Base-by-base conservation (phyloP, 1,139 yeast genomes). In the Kodamaea plutei region DNA sequence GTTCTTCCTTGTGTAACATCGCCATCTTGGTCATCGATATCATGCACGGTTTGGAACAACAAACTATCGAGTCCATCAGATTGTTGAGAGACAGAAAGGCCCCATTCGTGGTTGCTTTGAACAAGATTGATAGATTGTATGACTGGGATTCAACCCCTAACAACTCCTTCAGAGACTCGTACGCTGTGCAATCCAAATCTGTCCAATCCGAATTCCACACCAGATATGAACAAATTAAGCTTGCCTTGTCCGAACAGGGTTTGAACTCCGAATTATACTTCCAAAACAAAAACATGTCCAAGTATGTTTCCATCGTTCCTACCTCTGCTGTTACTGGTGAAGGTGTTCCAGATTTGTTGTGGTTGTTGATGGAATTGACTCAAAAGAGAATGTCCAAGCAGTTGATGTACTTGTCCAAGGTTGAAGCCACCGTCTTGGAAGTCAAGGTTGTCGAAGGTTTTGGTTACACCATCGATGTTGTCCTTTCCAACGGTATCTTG, bases 251-350 rank as follows among this genome's bases (percentile, higher is more conserved):
- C 37, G 98, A 93, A 68, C 98, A 93, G 66, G 98, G 98, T 51
- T 82, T 93, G 67, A 93, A 93, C 69, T 84, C 97, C 32, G 98
- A 91, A 65, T 75, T 91, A 44, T 93, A 93, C 64, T 91, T 72
- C 80, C 87, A 91, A 61, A 93, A 93, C 73, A 84, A 84, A 62
- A 91, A 89, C 65, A 69, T 91, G 74, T 67, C 96, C 37, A 85
- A 85, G 59, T 85, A 82, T 52, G 98, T 93, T 37, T 88, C 97
- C 22, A 82, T 93, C 50, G 96, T 93, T 34, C 98, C 99, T 47
- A 91, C 98, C 9, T 89, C 97, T 39, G 98, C 99, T 36, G 94
- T 89, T 29, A 89, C 97, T 17, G 99, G 98, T 61, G 99, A 93
- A 65, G 99, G 99, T 82, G 93, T 93, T 48, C 98, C 99, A 28